Percentiles rank a stretch among this genome's conserved stretches.
Conservation (phyloP, 371 early-diverging fungal species). For the Paraphysoderma sedebokerense region DNA sequence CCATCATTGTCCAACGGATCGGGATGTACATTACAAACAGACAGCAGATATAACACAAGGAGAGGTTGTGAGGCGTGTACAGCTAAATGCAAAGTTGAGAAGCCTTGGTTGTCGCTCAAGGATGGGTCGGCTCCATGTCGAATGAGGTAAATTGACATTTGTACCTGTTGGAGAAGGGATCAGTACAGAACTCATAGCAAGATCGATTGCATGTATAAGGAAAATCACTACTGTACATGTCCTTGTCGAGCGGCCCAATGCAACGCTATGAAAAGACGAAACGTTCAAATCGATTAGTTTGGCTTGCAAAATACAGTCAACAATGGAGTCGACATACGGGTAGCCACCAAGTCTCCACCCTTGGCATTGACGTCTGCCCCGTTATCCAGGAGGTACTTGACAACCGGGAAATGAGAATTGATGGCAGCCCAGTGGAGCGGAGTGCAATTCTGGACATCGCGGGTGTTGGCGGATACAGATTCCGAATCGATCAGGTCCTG, state of each 20-base stretch:
- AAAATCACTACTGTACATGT: conserved; percentile 51
- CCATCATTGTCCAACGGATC: conserved; percentile 55
- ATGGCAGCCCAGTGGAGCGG: conserved; percentile 67
- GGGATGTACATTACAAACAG: conserved; percentile 45
- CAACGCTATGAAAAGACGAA: conserved; percentile 17
- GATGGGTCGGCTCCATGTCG: conserved; percentile 58
- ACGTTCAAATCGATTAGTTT: background rate
- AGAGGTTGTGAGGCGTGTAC: conserved; percentile 70
- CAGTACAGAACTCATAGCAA: too few species aligned
- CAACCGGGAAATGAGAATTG: conserved; percentile 53
- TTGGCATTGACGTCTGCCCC: conserved; percentile 56
- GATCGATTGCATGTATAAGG: too few species aligned
- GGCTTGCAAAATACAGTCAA: too few species aligned
- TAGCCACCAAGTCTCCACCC: conserved; percentile 61
- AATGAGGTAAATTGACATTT: too few species aligned
- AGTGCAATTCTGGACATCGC: conserved; percentile 45
- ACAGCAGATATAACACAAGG: conserved; percentile 48
- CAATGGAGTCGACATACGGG: too few species aligned
- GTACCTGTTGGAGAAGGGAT: too few species aligned
- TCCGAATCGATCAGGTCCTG: too few species aligned
- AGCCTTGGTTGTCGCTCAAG: conserved; percentile 65
- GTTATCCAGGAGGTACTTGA: conserved; percentile 56
- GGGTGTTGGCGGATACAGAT: conserved; percentile 21
- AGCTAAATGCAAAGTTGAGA: conserved; percentile 75
- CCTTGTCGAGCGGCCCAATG: conserved; percentile 77